Evolutionary conservation across 2,329 filamentous ascomycete species (phyloP).

Genomic region (Endocalyx cinctus): DNA sequence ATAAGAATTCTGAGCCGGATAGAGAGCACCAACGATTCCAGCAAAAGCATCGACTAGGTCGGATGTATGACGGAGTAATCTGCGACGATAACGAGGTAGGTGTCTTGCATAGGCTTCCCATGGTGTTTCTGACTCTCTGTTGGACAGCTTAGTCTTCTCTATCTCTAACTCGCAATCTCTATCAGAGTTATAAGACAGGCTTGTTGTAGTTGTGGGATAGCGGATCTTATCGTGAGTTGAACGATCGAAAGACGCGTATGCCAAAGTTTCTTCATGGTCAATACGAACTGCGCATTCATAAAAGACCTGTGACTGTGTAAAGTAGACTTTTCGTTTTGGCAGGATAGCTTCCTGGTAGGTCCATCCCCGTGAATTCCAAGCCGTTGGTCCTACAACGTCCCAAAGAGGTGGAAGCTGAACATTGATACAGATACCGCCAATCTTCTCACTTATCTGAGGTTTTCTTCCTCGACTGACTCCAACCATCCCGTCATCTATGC

Average conservation of each 20-base stretch:
- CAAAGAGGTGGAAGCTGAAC: neutral
- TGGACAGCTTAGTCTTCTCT: neutral
- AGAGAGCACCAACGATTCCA: neutral
- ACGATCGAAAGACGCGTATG: neutral
- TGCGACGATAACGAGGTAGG: neutral
- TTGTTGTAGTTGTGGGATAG: neutral
- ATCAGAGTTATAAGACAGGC: neutral
- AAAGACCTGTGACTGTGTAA: constrained; percentile 21
- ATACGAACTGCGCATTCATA: constrained; percentile 16
- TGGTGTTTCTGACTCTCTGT: neutral
- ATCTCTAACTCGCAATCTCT: neutral
- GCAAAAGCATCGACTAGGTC: neutral
- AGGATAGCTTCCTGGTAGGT: constrained; percentile 11
- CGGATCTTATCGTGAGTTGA: neutral
- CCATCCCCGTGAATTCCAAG: constrained; percentile 6
- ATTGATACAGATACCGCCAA: neutral
- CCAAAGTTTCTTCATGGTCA: neutral
- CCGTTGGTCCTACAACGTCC: neutral
- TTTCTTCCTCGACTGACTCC: neutral
- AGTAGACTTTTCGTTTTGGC: constrained; percentile 17
- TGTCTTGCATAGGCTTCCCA: neutral
- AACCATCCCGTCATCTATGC: neutral
- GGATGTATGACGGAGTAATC: neutral
- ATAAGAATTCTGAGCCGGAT: neutral
- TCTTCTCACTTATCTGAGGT: neutral